Base-by-base conservation (phyloP, 345 rosid genomes). In the Camelina neglecta region DNA sequence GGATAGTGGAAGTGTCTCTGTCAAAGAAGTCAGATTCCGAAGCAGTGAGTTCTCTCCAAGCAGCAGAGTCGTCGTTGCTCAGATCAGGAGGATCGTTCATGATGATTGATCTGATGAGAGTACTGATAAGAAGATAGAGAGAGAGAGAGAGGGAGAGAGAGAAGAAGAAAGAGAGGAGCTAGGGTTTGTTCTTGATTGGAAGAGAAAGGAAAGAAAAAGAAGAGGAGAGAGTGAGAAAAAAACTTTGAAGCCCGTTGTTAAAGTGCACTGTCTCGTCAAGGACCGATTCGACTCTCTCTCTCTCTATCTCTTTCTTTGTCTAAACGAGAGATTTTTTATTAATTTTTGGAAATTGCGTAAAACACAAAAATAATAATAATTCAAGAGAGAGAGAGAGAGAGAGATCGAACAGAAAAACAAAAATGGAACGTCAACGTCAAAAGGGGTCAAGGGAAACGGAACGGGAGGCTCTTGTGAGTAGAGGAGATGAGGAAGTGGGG, bases 1-100 rank as follows among this genome's bases (percentile, higher is more conserved):
- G 88, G 60, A 89, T 82, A 44, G 18, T 62, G 62, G 80, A 81
- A 69, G 85, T 88, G 45, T 82, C 81, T 58, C 75, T 67, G 20
- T 81, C 79, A 60, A 89, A 85, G 75, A 93, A 81, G 83, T 81
- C 90, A 11, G 92, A 76, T 75, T 83, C 86, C 58, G 79, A 33
- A 5, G 65, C 73, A 0, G 74, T 79, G 56, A 83, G 84, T 9
- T 76, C 45, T 84, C 85, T 79, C 84, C 84, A 65, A 18, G 81
- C 38, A 63, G 72, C 38, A 63, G 72, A 71, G 56, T 74, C 83
- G 4, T 71, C 53, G 53, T 48, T 53, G 23, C 64, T 80, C 21
- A 83, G 92, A 86, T 87, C 87, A 77, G 82, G 61, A 74, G 69
- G 72, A 69, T 82, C 82, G 16, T 26, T 82, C 85, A 79, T 80